These are phyloP conservation scores for Periconia sp. DNA, from an alignment of 2,329 filamentous ascomycete genomes.

Conservation along the genomic window DNA sequence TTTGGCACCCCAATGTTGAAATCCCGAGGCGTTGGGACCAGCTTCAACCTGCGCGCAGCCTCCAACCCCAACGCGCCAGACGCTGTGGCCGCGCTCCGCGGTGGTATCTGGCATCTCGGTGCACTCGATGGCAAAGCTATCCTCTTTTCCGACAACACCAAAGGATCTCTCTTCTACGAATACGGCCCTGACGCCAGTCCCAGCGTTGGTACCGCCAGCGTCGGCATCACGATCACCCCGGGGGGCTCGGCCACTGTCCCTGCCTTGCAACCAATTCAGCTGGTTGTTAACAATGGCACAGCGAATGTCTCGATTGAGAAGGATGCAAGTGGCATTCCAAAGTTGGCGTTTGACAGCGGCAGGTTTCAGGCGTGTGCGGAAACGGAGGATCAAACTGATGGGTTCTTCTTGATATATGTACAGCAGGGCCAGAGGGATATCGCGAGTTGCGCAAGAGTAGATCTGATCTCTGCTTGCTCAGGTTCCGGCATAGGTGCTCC, in stretches of 20 bases:
- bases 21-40: neutral
- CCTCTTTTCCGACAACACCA: neutral
- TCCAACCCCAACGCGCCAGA: neutral
- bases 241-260: slow-evolving; percentile 11
- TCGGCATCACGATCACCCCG: slow-evolving; percentile 7
- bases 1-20: neutral
- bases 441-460: slow-evolving; percentile 1
- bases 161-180: slow-evolving; percentile 2
- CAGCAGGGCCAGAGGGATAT: slow-evolving; percentile 4
- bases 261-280: slow-evolving; percentile 1
- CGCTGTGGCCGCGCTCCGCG: slow-evolving; percentile 1
- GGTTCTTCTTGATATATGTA: slow-evolving; percentile 2
- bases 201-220: neutral
- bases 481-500: neutral
- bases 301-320: neutral
- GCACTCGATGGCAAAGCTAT: neutral
- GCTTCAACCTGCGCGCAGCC: slow-evolving; percentile 3
- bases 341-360: slow-evolving; percentile 1
- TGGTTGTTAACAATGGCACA: slow-evolving; percentile 1
- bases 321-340: neutral
- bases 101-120: slow-evolving; percentile 1
- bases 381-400: neutral
- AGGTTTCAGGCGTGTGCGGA: slow-evolving; percentile 3
- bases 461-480: neutral
- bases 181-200: neutral